Base-by-base conservation (phyloP, 768 basidiomycete genomes). In the Sutorius australiensis region DNA sequence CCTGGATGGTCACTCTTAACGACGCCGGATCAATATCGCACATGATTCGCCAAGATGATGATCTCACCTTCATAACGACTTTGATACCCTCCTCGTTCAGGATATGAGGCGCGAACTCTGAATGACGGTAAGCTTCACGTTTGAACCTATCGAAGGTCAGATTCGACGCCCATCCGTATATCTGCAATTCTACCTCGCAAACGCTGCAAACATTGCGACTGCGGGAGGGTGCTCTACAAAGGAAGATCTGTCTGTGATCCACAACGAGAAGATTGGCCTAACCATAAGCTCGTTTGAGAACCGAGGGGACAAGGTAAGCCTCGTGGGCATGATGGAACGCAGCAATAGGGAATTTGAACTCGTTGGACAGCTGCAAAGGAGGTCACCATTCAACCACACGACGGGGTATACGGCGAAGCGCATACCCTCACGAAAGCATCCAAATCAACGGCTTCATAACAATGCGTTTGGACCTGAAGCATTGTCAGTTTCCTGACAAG, bases 301-400 rank as follows among this genome's bases (percentile, higher is more conserved):
- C 66, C 24, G 82, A 81, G 2, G 89, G 85, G n/a, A 91, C 87
- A 37, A 92, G 82, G 58, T 87, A 92, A 0, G 89, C 81, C 59
- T 91, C 87, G 38, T 83, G 82, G 1, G 89, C 88, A 58, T 91
- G 89, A 60, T 90, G 89, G 69, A 89, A 81, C 0, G 85, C 84
- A 0, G 87, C 80, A 34, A 90, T 73, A 0, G 84, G 80, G 70
- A 89, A 89, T 55, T 88, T 73, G 73, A 91, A 92, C 57, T 92
- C 89, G 67, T 92, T 89, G 10, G 87, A 81, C 3, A 92, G 73
- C 77, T 89, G 50, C 3, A 5, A 51, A 36, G 6, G 11, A 30
- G 7, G 37, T 54, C 19, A 44, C 6, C 3, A 17, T 36, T 27
- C 17, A 8, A 28, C 30, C 16, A 11, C 5, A 10, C 2, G 6